Percentiles rank a stretch among this genome's conserved stretches.
Conservation (phyloP, 2,329 filamentous ascomycete genomes). For the Alternaria postmessia region DNA sequence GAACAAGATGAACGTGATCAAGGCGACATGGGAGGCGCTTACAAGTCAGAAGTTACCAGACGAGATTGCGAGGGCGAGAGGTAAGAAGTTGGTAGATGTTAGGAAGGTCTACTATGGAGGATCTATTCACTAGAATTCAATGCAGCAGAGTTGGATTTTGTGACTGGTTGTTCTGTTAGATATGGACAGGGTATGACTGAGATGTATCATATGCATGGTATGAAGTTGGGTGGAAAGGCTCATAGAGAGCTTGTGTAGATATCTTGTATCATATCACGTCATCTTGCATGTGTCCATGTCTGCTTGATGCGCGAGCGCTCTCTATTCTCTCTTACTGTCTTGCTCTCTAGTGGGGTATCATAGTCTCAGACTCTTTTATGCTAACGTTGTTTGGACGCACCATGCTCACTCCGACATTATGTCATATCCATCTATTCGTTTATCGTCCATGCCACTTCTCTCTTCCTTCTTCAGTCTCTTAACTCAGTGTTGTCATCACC, state of each 20-base stretch:
- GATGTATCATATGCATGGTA: slow-evolving; percentile 21
- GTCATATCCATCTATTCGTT: background rate
- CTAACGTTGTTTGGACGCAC: background rate
- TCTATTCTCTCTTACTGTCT: background rate
- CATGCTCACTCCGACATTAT: background rate
- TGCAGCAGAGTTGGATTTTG: background rate
- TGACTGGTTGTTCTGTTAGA: background rate
- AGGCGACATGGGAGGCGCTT: slow-evolving; percentile 85
- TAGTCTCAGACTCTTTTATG: background rate
- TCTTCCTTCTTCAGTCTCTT: background rate
- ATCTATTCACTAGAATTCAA: slow-evolving; percentile 46
- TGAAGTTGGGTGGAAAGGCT: background rate
- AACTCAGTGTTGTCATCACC: background rate
- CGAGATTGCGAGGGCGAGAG: slow-evolving; percentile 84
- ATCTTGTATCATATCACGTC: slow-evolving; percentile 7
- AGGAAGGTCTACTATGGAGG: slow-evolving; percentile 97
- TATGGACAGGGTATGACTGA: background rate
- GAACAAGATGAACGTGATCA: slow-evolving; percentile 98
- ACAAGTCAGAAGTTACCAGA: slow-evolving; percentile 86
- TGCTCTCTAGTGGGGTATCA: slow-evolving; percentile 7
- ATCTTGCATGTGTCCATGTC: background rate
- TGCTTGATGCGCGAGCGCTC: background rate
- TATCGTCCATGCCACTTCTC: background rate
- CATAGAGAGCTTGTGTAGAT: slow-evolving; percentile 5
- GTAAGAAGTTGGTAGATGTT: slow-evolving; percentile 95